Percentiles rank a stretch among this genome's conserved stretches.
Conservation (phyloP, 345 rosid genomes). For the Salix suchowensis region DNA sequence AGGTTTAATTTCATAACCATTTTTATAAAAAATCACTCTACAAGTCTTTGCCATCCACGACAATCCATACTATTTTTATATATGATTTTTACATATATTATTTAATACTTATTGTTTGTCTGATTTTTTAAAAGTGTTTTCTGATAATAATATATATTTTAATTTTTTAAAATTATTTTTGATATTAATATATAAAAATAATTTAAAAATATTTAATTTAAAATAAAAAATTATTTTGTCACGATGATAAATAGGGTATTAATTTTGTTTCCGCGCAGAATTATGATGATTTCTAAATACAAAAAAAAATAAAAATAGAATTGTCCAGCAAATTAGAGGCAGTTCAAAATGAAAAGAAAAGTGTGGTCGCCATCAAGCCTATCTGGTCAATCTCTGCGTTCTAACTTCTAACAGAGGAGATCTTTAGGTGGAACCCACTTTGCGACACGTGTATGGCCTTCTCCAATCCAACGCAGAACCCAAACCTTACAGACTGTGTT, state of each 20-base stretch:
- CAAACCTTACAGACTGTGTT: conserved; percentile 36
- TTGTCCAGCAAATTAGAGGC: no score
- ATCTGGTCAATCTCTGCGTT: conserved; percentile 10
- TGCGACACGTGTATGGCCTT: conserved; percentile 24
- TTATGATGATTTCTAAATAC: neutral
- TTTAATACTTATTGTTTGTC: neutral
- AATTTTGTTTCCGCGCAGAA: neutral
- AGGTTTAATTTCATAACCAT: no score
- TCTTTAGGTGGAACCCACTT: conserved; percentile 23
- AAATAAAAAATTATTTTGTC: no score
- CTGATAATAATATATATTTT: no score
- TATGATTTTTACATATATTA: neutral
- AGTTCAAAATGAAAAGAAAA: neutral
- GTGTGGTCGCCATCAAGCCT: conserved; percentile 19
- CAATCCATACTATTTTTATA: neutral
- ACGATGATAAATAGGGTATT: no score
- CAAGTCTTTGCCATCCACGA: no score
- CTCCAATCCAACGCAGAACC: conserved; percentile 5
- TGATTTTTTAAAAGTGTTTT: no score
- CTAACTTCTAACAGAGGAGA: neutral
- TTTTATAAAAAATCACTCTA: no score
- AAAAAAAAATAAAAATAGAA: no score
- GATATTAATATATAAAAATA: no score
- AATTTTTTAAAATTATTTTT: no score
- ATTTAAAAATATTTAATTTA: no score